Conservation (phyloP, 2,329 filamentous ascomycete species). For the Fusarium ramigenum region DNA sequence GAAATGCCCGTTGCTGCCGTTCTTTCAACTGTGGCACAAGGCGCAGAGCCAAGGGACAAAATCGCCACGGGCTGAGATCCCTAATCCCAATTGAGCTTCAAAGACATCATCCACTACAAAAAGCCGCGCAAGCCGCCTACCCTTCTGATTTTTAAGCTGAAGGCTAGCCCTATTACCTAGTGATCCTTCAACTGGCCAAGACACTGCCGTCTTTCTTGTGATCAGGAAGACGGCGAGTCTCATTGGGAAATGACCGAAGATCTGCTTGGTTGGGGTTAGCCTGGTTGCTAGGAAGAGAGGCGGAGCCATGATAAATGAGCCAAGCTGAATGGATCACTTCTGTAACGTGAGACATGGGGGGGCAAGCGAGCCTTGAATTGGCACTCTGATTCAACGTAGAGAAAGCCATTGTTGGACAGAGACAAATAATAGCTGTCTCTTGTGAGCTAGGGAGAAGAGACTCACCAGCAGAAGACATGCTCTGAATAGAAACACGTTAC, state of each 20-base stretch:
- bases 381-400: neutral
- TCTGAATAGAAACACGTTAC: neutral
- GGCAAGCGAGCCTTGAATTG: neutral
- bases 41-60: neutral
- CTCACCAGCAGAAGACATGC: neutral
- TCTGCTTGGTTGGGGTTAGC: conserved; percentile 9
- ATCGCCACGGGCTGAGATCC: conserved; percentile 1
- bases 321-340: conserved; percentile 17
- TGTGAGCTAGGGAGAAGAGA: neutral
- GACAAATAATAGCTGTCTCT: neutral
- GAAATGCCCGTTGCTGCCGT: neutral
- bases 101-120: conserved; percentile 13
- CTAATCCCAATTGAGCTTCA: conserved; percentile 25
- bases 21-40: neutral
- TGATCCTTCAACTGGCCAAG: neutral
- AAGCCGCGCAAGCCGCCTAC: conserved; percentile 19
- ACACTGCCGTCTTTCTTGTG: conserved; percentile 14
- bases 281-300: conserved; percentile 1
- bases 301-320: conserved; percentile 5
- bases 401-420: neutral
- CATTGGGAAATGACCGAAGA: neutral
- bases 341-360: conserved; percentile 10
- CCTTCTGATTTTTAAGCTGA: neutral
- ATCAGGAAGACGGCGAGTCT: neutral
- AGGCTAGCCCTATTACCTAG: neutral